A percentile compares a stretch with the other conserved stretches of the same genome.
Evolutionary conservation across 495 filamentous ascomycete genomes (phyloP).

Genomic region (Podospora pseudoanserina): DNA sequence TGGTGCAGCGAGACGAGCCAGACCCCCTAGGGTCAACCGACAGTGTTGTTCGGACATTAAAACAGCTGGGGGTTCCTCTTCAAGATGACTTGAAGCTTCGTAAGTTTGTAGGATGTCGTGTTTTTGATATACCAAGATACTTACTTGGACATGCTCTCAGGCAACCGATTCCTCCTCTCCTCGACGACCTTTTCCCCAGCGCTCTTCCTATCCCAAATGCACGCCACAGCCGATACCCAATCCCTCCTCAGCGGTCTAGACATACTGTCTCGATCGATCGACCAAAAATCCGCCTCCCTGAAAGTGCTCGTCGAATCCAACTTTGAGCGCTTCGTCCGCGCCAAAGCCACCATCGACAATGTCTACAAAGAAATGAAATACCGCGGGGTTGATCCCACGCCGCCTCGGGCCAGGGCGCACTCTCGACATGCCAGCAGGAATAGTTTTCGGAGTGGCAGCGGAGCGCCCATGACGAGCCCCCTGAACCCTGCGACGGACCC

Average conservation of each 20-base stretch:
- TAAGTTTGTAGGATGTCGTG: constrained; percentile 38
- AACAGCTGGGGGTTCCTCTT: constrained; percentile 70
- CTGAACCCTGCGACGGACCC: constrained; percentile 41
- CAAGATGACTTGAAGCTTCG: constrained; percentile 79
- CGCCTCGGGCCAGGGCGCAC: constrained; percentile 47
- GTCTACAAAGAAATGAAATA: constrained; percentile 98
- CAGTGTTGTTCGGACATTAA: constrained; percentile 79
- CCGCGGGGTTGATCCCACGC: constrained; percentile 65
- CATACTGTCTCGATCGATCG: constrained; percentile 80
- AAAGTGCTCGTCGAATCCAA: constrained; percentile 96
- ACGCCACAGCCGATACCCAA: constrained; percentile 76
- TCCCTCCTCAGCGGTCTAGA: constrained; percentile 75
- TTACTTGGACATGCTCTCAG: constrained; percentile 35
- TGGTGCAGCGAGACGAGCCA: constrained; percentile 83
- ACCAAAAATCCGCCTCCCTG: constrained; percentile 92
- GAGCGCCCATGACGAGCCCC: constrained; percentile 34
- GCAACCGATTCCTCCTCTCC: constrained; percentile 88
- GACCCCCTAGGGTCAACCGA: constrained; percentile 80
- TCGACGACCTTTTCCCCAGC: constrained; percentile 93
- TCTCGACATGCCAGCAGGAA: constrained; percentile 61
- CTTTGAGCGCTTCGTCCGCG: constrained; percentile 94
- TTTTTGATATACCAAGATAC: not conserved
- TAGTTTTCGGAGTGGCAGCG: constrained; percentile 60
- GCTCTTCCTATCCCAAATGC: constrained; percentile 86
- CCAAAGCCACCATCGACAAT: constrained; percentile 95